Percentiles rank a stretch among this genome's conserved stretches.
Conservation (phyloP, 768 basidiomycete genomes). For the Trametes cinnabarina region DNA sequence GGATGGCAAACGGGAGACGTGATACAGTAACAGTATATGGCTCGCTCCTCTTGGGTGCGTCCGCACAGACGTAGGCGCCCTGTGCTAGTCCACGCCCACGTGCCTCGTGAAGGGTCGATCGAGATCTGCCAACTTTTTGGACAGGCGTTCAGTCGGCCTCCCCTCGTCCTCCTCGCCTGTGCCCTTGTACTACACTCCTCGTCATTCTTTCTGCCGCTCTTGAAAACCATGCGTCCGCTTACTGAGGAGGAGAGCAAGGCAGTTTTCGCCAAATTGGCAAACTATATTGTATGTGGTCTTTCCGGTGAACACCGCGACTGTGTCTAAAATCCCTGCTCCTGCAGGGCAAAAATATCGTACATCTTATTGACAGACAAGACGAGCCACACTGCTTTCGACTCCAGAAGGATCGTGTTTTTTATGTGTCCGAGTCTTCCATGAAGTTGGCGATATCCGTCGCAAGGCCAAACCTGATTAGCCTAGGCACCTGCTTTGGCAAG, state of each 20-base stretch:
- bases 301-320: no score
- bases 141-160: background rate
- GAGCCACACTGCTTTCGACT: constrained; percentile 95
- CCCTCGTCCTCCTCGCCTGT: background rate
- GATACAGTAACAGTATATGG: no score
- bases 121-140: constrained; percentile 10
- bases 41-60: no score
- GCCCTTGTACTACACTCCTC: background rate
- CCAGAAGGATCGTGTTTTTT: constrained; percentile 93
- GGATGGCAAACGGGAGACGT: no score
- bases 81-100: background rate
- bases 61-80: no score
- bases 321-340: background rate
- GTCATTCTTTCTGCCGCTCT: background rate
- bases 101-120: background rate
- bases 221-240: constrained; percentile 77
- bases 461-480: constrained; percentile 84
- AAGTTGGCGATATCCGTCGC: constrained; percentile 90
- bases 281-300: constrained; percentile 75
- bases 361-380: constrained; percentile 91
- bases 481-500: constrained; percentile 97
- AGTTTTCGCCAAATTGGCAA: constrained; percentile 94
- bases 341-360: constrained; percentile 94
- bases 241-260: constrained; percentile 97
- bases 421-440: constrained; percentile 94